Base-by-base conservation (phyloP, 805 yeast species). In the Wickerhamomyces silvicola region DNA sequence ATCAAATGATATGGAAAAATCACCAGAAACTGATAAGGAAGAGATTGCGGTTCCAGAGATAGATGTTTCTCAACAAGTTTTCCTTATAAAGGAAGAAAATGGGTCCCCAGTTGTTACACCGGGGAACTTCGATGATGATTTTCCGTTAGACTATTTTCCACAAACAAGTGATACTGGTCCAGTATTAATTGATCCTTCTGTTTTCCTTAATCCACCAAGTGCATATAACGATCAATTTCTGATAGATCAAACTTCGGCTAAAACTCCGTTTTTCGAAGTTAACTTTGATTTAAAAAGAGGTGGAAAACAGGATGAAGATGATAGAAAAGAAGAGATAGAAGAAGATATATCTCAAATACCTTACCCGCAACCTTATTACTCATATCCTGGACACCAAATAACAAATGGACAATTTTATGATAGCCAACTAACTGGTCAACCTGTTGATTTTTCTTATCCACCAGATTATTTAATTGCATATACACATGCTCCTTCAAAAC, bases 91-190 rank as follows among this genome's bases (percentile, higher is more conserved):
- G 26, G 52, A 46, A 17, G 45, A 46, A 20, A 38, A 42, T 8
- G 41, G 45, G 7, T 33, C 41, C 2, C 41, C 51, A 0, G 43
- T 48, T 6, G 39, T 46, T 4, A 41, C 45, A 13, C 48, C 46
- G 5, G 46, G 48, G 4, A 30, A 24, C 7, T 31, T 39, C 23
- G 54, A 48, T 16, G 81, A 78, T 38, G 87, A 79, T 47, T 80
- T 80, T 57, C 87, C 88, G 4, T 54, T 81, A 34, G 87, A 80
- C 43, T 79, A 77, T 49, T 68, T 80, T 47, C 75, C 76, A 14
- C 57, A 60, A 4, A 64, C n/a, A n/a, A n/a, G n/a, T n/a, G n/a
- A 59, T 12, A 32, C 31, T n/a, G 34, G 42, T 32, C 22, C 31
- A 34, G 18, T 39, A 30, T 16, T 42, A n/a, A 35, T 49, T 16